phyloP scores from a whole-genome alignment of 805 yeast species.

The Candida quercuum region DNA sequence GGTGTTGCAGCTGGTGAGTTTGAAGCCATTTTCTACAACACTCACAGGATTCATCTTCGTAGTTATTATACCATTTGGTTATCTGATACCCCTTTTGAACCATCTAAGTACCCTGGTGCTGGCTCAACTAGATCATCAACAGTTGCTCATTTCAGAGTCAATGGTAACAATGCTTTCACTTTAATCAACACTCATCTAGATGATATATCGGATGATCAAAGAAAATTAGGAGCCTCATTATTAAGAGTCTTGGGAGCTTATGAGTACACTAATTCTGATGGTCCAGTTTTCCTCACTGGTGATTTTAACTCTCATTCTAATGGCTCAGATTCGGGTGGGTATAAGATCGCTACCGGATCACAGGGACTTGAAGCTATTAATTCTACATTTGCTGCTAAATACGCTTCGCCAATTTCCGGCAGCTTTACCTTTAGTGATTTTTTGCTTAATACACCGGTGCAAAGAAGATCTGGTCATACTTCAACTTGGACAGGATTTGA shows the following conservation, averaged over 20 bases:
- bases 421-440: constrained; percentile 27
- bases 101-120: constrained; percentile 36
- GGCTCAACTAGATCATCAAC: constrained; percentile 36
- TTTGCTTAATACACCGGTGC: constrained; percentile 17
- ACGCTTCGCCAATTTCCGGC: constrained; percentile 8
- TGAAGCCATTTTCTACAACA: constrained; percentile 36
- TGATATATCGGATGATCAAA: constrained; percentile 30
- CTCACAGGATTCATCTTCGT: constrained; percentile 24
- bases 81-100: constrained; percentile 33
- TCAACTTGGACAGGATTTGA: constrained; percentile 38
- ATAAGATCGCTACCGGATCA: constrained; percentile 6
- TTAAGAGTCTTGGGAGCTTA: constrained; percentile 28
- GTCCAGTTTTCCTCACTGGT: constrained; percentile 36
- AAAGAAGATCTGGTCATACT: constrained; percentile 28
- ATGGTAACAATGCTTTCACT: constrained; percentile 22
- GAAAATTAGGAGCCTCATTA: constrained; percentile 11
- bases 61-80: constrained; percentile 39
- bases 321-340: constrained; percentile 9
- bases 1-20: constrained; percentile 37
- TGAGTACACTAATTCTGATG: constrained; percentile 27
- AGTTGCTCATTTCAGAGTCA: constrained; percentile 25
- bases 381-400: constrained; percentile 15
- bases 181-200: constrained; percentile 38
- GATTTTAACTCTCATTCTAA: constrained; percentile 34
- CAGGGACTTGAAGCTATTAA: constrained; percentile 13